Evolutionary conservation across 805 yeast genomes (phyloP).

Genomic region (Starmerella riodocensis): DNA sequence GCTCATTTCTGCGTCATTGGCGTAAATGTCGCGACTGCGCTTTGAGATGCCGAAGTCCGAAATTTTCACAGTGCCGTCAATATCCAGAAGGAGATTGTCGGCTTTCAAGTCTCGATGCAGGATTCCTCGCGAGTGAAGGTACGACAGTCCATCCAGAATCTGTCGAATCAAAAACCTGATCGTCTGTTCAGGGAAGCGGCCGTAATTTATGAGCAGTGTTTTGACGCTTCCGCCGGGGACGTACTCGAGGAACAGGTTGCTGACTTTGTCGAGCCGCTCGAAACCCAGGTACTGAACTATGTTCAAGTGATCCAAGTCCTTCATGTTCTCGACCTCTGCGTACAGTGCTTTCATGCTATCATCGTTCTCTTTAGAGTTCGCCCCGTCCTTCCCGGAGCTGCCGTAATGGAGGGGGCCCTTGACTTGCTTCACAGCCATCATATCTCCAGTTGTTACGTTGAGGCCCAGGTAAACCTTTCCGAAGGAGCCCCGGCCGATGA

Average conservation of each 20-base stretch:
- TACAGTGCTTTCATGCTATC: slow-evolving; percentile 71
- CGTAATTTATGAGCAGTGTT: slow-evolving; percentile 65
- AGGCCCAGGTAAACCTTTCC: slow-evolving; percentile 86
- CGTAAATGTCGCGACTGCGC: slow-evolving; percentile 69
- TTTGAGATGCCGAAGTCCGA: slow-evolving; percentile 95
- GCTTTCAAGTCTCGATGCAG: slow-evolving; percentile 91
- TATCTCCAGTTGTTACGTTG: slow-evolving; percentile 92
- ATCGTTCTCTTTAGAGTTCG: slow-evolving; percentile 19
- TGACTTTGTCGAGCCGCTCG: slow-evolving; percentile 59
- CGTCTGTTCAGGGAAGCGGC: slow-evolving; percentile 67
- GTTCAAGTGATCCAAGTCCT: slow-evolving; percentile 83
- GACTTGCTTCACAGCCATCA: slow-evolving; percentile 97
- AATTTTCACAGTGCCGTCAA: slow-evolving; percentile 88
- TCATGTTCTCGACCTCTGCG: slow-evolving; percentile 85
- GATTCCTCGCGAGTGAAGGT: slow-evolving; percentile 75
- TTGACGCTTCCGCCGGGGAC: slow-evolving; percentile 98
- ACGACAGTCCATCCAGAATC: slow-evolving; percentile 72
- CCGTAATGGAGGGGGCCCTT: slow-evolving; percentile 26
- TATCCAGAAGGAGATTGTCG: slow-evolving; percentile 74
- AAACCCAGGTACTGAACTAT: slow-evolving; percentile 94
- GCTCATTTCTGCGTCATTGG: slow-evolving; percentile 88
- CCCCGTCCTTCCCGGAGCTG: no score
- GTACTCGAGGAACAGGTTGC: slow-evolving; percentile 82
- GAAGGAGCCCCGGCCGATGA: slow-evolving; percentile 92
- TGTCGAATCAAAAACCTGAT: slow-evolving; percentile 65